A percentile compares a stretch with the other conserved stretches of the same genome.
Evolutionary conservation across 306 rosid species (phyloP).

Genomic region (Rosa rugosa): DNA sequence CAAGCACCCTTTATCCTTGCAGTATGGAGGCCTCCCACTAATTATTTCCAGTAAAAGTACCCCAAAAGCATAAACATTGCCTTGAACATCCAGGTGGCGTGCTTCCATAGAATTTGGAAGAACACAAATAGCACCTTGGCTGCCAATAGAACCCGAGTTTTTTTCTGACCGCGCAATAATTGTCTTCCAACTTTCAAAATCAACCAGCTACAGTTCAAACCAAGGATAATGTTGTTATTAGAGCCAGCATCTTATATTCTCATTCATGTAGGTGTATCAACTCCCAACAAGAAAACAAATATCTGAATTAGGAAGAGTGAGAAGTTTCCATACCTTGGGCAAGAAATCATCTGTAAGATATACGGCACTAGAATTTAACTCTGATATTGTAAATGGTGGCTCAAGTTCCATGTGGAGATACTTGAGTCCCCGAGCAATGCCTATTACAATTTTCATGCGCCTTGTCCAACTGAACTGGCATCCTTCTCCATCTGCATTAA

Average conservation of each 20-base stretch:
- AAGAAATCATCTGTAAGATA: constrained; percentile 96
- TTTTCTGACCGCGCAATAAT: constrained; percentile 87
- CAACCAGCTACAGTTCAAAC: constrained; percentile 72
- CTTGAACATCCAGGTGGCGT: constrained; percentile 76
- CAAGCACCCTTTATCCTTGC: constrained; percentile 77
- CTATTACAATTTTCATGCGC: constrained; percentile 77
- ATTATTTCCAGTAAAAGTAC: constrained; percentile 80
- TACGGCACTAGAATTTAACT: constrained; percentile 85
- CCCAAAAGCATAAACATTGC: constrained; percentile 81
- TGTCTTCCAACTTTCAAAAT: constrained; percentile 97
- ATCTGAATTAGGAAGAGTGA: constrained; percentile 10
- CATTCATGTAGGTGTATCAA: neutral
- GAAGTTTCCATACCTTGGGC: constrained; percentile 64
- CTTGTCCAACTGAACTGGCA: constrained; percentile 89
- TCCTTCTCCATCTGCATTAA: constrained; percentile 74
- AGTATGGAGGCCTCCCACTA: constrained; percentile 84
- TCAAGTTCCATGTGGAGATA: constrained; percentile 85
- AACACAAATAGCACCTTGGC: constrained; percentile 74
- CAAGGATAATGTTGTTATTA: neutral
- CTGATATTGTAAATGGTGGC: constrained; percentile 93
- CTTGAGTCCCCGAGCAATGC: constrained; percentile 87
- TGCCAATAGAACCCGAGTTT: constrained; percentile 68
- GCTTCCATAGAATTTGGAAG: constrained; percentile 89
- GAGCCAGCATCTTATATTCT: neutral
- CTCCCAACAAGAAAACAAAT: neutral